Base-by-base conservation (phyloP, 805 yeast genomes). In the Brettanomyces sp. region DNA sequence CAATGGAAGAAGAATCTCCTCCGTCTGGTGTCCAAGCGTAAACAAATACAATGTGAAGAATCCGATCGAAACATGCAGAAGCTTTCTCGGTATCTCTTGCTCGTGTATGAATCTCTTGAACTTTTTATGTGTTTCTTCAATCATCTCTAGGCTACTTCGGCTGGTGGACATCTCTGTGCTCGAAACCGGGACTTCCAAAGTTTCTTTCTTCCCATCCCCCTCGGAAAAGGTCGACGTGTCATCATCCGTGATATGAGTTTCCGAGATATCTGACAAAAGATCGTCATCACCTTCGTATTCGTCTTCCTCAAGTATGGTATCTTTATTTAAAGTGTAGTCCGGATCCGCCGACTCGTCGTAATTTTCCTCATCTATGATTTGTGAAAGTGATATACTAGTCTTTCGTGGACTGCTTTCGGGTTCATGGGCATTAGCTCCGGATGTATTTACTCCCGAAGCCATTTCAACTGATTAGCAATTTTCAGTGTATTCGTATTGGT, bases 51-150 rank as follows among this genome's bases (percentile, higher is more conserved):
- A 64, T 2, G 97, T 82, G 39, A 90, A 54, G 51, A 89, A 74
- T 0, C 97, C 99, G 42, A 90, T 88, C 1, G 93, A 83, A 7
- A 91, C 85, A 62, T 93, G 99, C 49, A 93, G 78, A 3, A 76
- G 66, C 63, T 93, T 93, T 57, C 99, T 76, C 4, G 95, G 95
- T 14, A 93, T 69, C 64, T 93, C 99, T 59, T 93, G 89, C 57
- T 84, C 84, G 47, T 63, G 68, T 23, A 64, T 51, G 35, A 64
- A 52, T 24, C 52, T 48, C 25, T 53, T 53, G 45, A 64, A 64
- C n/a, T 51, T 48, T 47, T 52, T 54, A 47, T 64, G 67, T 1
- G 63, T 55, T 9, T 51, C 56, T 5, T 58, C n/a, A 9, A 43
- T 7, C n/a, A 18, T 24, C 4, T 37, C 41, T 9, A 43, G 14